Base-by-base conservation (phyloP, 2,329 filamentous ascomycete genomes). In the Cryphonectria nitschkei region DNA sequence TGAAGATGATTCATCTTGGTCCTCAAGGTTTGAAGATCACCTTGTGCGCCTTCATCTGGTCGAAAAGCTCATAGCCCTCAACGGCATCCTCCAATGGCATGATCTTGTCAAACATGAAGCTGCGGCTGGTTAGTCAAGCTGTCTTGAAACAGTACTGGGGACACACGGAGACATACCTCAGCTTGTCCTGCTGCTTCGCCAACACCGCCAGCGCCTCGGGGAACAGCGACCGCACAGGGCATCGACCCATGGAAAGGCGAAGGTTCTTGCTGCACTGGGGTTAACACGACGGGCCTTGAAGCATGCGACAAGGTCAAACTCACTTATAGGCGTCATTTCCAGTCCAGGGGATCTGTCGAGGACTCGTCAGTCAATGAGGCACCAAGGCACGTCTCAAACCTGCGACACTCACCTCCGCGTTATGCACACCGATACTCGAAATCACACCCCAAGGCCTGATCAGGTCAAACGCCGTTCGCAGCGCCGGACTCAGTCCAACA, bases 31-130 rank as follows among this genome's bases (percentile, higher is more conserved):
- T 86, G 76, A 93, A 93, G 22, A 93, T 85, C 19, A 94, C 89
- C 82, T 94, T 93, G 76, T 93, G 90, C 29, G 86, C 90, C 80
- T 90, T 88, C 87, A 91, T 92, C 73, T 90, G 86, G 77, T 93
- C 88, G 77, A 93, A 94, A 37, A 93, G 81, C 11, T 90, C 86
- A 76, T 93, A 94, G 58, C 89, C 92, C 76, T 91, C 86, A 3
- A 88, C 85, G 0, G 91, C 92, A 68, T 90, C 83, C 6, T 84
- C 84, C 56, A 93, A 82, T 1, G 91, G 90, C 89, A 93, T 92
- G 75, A 93, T 86, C 75, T 92, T 89, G 72, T 93, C 90, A 65
- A 90, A 90, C 91, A 94, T 93, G 82, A 94, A 94, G 70, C 91
- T 92, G 54, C 39, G 0, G 52, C 29, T 13, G 37, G 34, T 68